A percentile compares a stretch with the other conserved stretches of the same genome.
phyloP scores from a whole-genome alignment of 352 stramenopile genomes.

The Globisporangium carolinianum region DNA sequence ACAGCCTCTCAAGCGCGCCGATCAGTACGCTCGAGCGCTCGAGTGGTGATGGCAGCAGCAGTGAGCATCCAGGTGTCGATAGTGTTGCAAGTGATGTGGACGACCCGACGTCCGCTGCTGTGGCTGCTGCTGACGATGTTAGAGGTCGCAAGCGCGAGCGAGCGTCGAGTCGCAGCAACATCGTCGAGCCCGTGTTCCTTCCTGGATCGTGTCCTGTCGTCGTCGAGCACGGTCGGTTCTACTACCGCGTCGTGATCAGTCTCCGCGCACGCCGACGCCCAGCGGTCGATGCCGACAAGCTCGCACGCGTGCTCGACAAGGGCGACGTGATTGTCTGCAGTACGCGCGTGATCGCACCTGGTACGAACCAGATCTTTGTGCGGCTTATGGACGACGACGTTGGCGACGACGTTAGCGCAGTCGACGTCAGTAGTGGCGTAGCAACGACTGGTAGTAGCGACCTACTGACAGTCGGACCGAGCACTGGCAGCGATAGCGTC shows the following conservation, averaged over 20 bases:
- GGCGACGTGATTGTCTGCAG: slow-evolving; percentile 42
- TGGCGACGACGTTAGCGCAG: slow-evolving; percentile 9
- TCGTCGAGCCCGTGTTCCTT: slow-evolving; percentile 30
- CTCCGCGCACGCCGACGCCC: slow-evolving; percentile 40
- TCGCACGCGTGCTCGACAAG: slow-evolving; percentile 47
- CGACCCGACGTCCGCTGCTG: too few species aligned
- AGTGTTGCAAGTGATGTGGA: neutral
- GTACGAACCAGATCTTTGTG: slow-evolving; percentile 64
- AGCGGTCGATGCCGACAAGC: slow-evolving; percentile 41
- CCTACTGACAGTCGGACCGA: too few species aligned
- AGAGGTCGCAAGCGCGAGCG: too few species aligned
- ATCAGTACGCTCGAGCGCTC: slow-evolving; percentile 44
- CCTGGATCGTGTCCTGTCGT: slow-evolving; percentile 57
- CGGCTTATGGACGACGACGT: slow-evolving; percentile 14
- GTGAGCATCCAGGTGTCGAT: neutral
- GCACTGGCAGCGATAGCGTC: neutral
- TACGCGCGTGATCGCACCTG: slow-evolving; percentile 47
- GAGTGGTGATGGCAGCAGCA: slow-evolving; percentile 3
- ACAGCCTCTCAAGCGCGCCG: slow-evolving; percentile 47
- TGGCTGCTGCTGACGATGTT: too few species aligned
- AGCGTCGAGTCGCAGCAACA: too few species aligned
- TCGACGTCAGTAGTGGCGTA: slow-evolving; percentile 8
- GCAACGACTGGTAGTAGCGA: too few species aligned
- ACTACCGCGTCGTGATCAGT: slow-evolving; percentile 48
- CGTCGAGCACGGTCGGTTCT: slow-evolving; percentile 51